These are phyloP conservation scores for Debaryomyces subglobosus DNA, from an alignment of 1,139 yeast genomes.

Conservation along the genomic window DNA sequence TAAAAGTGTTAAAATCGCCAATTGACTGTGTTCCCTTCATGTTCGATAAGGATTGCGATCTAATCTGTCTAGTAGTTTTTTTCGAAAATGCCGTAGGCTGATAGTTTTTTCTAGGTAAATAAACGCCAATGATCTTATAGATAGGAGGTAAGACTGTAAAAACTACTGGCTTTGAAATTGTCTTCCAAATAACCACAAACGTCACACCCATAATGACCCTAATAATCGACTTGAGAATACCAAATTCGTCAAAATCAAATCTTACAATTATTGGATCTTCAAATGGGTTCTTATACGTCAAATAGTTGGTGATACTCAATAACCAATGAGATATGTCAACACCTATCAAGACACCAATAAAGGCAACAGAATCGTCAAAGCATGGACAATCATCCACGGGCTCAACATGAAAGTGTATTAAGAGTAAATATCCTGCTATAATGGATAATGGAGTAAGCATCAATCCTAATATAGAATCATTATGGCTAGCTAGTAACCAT, in stretches of 20 bases:
- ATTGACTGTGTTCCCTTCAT: constrained; percentile 34
- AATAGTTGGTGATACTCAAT: constrained; percentile 30
- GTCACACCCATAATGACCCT: constrained; percentile 61
- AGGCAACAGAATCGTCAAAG: constrained; percentile 93
- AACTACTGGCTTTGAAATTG: constrained; percentile 63
- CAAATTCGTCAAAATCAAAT: constrained; percentile 41
- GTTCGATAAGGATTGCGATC: constrained; percentile 45
- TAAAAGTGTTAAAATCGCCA: constrained; percentile 39
- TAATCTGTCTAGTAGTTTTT: constrained; percentile 38
- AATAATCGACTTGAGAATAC: constrained; percentile 39
- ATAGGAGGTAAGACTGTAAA: constrained; percentile 53
- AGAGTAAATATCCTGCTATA: constrained; percentile 44
- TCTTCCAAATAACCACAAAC: constrained; percentile 70
- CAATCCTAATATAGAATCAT: constrained; percentile 29
- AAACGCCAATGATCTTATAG: constrained; percentile 45
- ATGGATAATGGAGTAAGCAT: constrained; percentile 40
- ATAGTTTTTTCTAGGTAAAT: constrained; percentile 46
- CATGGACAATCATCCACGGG: constrained; percentile 97
- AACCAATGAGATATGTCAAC: constrained; percentile 61
- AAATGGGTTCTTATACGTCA: constrained; percentile 17
- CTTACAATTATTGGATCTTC: constrained; percentile 43
- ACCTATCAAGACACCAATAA: constrained; percentile 86
- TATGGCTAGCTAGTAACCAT: constrained; percentile 25
- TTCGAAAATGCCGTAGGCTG: constrained; percentile 43
- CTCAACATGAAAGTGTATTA: constrained; percentile 73